phyloP scores from a whole-genome alignment of 306 rosid species.

The Sechiopsis laciniata region DNA sequence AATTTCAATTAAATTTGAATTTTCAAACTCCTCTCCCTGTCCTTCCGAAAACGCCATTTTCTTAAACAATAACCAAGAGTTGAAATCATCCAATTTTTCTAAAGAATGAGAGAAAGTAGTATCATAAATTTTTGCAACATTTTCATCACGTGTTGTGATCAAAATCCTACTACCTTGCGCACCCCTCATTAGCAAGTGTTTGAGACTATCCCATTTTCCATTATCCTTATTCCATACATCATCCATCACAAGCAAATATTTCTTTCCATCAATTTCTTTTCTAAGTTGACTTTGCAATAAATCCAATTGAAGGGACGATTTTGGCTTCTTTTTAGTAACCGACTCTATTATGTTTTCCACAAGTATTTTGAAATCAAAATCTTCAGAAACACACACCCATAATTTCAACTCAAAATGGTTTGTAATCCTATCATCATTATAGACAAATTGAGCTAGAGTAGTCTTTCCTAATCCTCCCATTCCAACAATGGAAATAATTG shows the following conservation, averaged over 20 bases:
- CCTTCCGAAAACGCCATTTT: neutral
- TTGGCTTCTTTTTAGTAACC: neutral
- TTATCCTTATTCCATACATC: conserved; percentile 25
- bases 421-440: neutral
- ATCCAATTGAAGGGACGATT: neutral
- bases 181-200: conserved; percentile 2
- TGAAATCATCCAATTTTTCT: neutral
- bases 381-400: conserved; percentile 28
- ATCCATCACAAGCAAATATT: conserved; percentile 16
- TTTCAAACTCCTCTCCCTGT: neutral
- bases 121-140: neutral
- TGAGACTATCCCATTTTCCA: neutral
- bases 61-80: conserved; percentile 18
- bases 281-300: neutral
- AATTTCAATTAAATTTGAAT: neutral
- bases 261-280: neutral
- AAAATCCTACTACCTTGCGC: conserved; percentile 17
- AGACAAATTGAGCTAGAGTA: conserved; percentile 17
- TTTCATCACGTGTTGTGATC: neutral
- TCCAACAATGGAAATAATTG: conserved; percentile 14
- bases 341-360: neutral
- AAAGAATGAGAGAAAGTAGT: neutral
- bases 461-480: conserved; percentile 28
- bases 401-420: conserved; percentile 13
- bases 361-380: neutral